Conservation (phyloP, 1,139 yeast species). For the Kluyveromyces marxianus region DNA sequence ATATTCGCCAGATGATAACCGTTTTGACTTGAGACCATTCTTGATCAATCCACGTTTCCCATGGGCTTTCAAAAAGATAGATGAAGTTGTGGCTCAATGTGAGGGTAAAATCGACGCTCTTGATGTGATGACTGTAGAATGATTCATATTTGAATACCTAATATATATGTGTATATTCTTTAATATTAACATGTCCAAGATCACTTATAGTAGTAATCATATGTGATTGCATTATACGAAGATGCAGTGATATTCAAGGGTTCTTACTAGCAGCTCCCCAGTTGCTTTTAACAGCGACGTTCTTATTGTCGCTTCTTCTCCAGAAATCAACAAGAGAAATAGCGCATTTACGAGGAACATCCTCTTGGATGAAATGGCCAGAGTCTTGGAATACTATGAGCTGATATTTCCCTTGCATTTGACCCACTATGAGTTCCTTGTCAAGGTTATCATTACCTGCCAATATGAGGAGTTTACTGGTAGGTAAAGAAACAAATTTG, state of each 20-base stretch:
- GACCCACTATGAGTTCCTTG: slow-evolving; percentile 79
- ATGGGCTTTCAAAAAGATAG: slow-evolving; percentile 86
- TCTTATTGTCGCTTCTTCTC: slow-evolving; percentile 39
- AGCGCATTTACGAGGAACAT: slow-evolving; percentile 64
- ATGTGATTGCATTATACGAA: too few relatives aligned
- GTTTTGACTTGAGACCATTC: slow-evolving; percentile 92
- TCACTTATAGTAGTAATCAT: too few relatives aligned
- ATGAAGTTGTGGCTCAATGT: slow-evolving; percentile 53
- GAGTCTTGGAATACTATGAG: slow-evolving; percentile 72
- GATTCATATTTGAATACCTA: slow-evolving; percentile 2
- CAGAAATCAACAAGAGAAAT: slow-evolving; percentile 48
- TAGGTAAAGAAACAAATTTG: slow-evolving; percentile 46
- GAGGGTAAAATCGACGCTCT: slow-evolving; percentile 33
- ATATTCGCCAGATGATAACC: slow-evolving; percentile 94
- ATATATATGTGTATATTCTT: neutral
- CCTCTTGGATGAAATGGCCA: slow-evolving; percentile 94
- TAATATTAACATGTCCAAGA: too few relatives aligned
- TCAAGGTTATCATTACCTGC: slow-evolving; percentile 90
- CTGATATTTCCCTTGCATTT: slow-evolving; percentile 95
- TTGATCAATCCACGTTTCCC: slow-evolving; percentile 85
- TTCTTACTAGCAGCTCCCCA: slow-evolving; percentile 26
- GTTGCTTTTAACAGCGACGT: slow-evolving; percentile 31
- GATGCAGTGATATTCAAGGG: neutral
- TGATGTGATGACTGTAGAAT: slow-evolving; percentile 40
- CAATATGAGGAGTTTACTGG: slow-evolving; percentile 67